These are phyloP conservation scores for Talaromyces sp. DNA, from an alignment of 2,329 filamentous ascomycete species.

Conservation along the genomic window DNA sequence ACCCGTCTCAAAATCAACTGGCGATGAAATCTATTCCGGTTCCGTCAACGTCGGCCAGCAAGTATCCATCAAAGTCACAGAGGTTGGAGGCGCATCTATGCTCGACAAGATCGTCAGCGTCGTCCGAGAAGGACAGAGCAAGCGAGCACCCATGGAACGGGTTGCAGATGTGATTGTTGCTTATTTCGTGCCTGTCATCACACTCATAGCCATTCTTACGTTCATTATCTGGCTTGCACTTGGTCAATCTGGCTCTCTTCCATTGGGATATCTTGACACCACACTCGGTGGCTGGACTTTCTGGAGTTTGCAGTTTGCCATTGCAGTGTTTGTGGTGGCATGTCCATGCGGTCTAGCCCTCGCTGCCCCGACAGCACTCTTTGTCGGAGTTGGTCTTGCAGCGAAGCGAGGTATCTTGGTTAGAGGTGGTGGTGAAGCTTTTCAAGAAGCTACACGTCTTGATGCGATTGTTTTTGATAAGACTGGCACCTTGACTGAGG, in stretches of 20 bases:
- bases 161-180: slow-evolving; percentile 49
- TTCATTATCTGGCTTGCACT: slow-evolving; percentile 50
- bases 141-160: slow-evolving; percentile 49
- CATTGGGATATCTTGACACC: slow-evolving; percentile 52
- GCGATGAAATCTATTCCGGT: slow-evolving; percentile 48
- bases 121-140: slow-evolving; percentile 51
- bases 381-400: slow-evolving; percentile 76
- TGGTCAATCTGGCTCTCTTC: slow-evolving; percentile 44
- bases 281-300: slow-evolving; percentile 52
- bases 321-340: slow-evolving; percentile 82
- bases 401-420: slow-evolving; percentile 78
- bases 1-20: slow-evolving; percentile 43
- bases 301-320: slow-evolving; percentile 64
- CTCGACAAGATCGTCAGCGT: slow-evolving; percentile 51
- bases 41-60: slow-evolving; percentile 50
- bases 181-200: slow-evolving; percentile 52
- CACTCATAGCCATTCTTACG: slow-evolving; percentile 48
- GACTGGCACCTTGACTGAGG: slow-evolving; percentile 76
- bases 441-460: slow-evolving; percentile 76
- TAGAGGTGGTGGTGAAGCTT: slow-evolving; percentile 80
- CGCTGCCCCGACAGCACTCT: slow-evolving; percentile 83
- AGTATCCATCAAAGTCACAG: slow-evolving; percentile 45
- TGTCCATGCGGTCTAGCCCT: slow-evolving; percentile 82
- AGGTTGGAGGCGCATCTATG: slow-evolving; percentile 50
- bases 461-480: slow-evolving; percentile 85